phyloP scores from a whole-genome alignment of 768 basidiomycete genomes.

The Calvatia gigantea region DNA sequence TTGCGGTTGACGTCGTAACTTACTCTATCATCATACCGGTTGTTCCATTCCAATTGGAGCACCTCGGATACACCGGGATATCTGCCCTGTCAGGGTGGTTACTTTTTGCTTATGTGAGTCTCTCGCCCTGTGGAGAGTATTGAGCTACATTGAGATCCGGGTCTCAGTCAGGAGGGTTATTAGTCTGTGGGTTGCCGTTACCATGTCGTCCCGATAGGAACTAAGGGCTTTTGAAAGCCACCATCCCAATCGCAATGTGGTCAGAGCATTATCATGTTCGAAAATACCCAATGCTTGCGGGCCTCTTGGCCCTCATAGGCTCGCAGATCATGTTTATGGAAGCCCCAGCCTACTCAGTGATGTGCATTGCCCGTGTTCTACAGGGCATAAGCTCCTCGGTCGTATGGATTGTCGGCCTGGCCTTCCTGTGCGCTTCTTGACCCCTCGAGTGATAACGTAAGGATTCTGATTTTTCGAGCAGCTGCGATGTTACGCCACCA shows the following conservation, averaged over 20 bases:
- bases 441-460: not conserved
- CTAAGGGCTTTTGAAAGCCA: constrained; percentile 29
- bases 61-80: constrained; percentile 38
- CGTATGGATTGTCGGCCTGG: constrained; percentile 61
- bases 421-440: constrained; percentile 41
- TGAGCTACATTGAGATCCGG: constrained; percentile 5
- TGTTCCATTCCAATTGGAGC: constrained; percentile 58
- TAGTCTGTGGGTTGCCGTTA: constrained; percentile 37
- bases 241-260: constrained; percentile 53
- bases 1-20: constrained; percentile 51
- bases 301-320: constrained; percentile 45
- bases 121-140: not conserved
- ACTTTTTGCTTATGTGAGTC: constrained; percentile 52
- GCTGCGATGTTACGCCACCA: constrained; percentile 55
- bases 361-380: constrained; percentile 55
- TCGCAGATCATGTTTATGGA: constrained; percentile 64
- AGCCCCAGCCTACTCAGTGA: constrained; percentile 50
- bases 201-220: not conserved
- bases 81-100: constrained; percentile 59
- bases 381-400: constrained; percentile 60
- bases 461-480: constrained; percentile 18
- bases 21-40: constrained; percentile 64
- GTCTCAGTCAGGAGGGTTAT: constrained; percentile 51
- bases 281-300: constrained; percentile 45
- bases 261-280: constrained; percentile 49